Evolutionary conservation across 2,329 filamentous ascomycete species (phyloP).

Genomic region (Hysterium pulicare): DNA sequence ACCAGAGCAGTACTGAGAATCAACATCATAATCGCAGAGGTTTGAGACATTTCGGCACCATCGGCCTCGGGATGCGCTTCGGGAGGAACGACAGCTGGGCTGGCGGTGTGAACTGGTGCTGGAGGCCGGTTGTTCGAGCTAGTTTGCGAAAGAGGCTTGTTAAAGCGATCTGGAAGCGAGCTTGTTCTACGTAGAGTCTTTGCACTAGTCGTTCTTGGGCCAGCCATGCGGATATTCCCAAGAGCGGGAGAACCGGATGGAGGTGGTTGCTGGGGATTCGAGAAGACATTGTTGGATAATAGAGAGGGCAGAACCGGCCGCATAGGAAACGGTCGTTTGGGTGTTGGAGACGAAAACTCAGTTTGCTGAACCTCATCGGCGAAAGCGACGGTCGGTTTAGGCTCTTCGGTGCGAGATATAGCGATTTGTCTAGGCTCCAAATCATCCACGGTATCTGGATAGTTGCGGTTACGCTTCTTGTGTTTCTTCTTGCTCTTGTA

Average conservation of each 20-base stretch:
- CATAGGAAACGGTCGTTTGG: constrained; percentile 54
- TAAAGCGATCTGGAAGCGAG: constrained; percentile 37
- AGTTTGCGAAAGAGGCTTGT: constrained; percentile 18
- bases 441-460: constrained; percentile 23
- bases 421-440: constrained; percentile 1
- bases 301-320: constrained; percentile 61
- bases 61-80: constrained; percentile 18
- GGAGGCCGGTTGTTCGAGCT: constrained; percentile 16
- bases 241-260: constrained; percentile 20
- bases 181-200: constrained; percentile 29
- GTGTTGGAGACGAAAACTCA: constrained; percentile 34
- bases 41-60: constrained; percentile 50
- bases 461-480: constrained; percentile 32
- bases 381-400: constrained; percentile 37
- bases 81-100: constrained; percentile 12
- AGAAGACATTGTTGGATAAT: constrained; percentile 69
- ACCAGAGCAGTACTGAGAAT: constrained; percentile 54
- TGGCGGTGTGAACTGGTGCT: constrained; percentile 12
- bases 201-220: constrained; percentile 26
- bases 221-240: constrained; percentile 31
- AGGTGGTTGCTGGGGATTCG: constrained; percentile 37
- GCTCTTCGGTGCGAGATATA: constrained; percentile 7
- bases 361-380: constrained; percentile 31
- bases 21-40: constrained; percentile 54
- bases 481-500: constrained; percentile 48